Base-by-base conservation (phyloP, 164 flowering plant species). In the Vitis rotundifolia region DNA sequence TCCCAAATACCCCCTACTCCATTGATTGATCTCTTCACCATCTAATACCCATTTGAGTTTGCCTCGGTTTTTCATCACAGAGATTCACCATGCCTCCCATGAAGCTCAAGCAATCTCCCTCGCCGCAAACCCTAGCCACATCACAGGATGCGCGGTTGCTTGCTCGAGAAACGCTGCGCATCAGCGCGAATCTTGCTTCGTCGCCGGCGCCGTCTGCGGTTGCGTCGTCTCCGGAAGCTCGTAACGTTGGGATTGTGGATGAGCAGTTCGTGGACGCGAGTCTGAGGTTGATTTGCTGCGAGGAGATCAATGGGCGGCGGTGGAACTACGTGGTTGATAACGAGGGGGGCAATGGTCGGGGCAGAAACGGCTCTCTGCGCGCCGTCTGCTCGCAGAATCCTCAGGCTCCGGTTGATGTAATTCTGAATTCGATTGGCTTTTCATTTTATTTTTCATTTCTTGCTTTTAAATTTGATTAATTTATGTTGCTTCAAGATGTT, bases 161-260 rank as follows among this genome's bases (percentile, higher is more conserved):
- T 31, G 89, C 88, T 49, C 87, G 97, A 9, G 99, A 92, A 72
- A 91, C 99, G 49, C 79, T 94, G 51, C 88, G 97, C 4, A 85
- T 94, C 51, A 87, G 92, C 68, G 97, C 99, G 50, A 82, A 83
- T 64, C 82, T 94, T 11, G 98, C 97, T 5, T 85, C 95, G 0
- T 77, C 90, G 13, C 67, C 84, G 8, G 7, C 71, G 5, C 8
- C 77, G 58, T 22, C 58, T 1, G 13, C 73, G 18, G 51, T 13
- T n/a, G 2, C 60, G 48, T 11, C 66, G 50, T 15, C 56, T 50
- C 28, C 60, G 6, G 56, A 37, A 12, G 66, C 64, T 49, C 59
- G 73, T 12, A 70, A 62, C 63, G 72, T 81, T n/a, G 85, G 89
- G 22, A 66, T 81, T 0, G 81, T 73, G 15, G 83, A 82, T 14